Evolutionary conservation across 352 stramenopile species (phyloP), one percentile per base, ranked within the genome.

Genomic region (Phytophthora agathidicida): DNA sequence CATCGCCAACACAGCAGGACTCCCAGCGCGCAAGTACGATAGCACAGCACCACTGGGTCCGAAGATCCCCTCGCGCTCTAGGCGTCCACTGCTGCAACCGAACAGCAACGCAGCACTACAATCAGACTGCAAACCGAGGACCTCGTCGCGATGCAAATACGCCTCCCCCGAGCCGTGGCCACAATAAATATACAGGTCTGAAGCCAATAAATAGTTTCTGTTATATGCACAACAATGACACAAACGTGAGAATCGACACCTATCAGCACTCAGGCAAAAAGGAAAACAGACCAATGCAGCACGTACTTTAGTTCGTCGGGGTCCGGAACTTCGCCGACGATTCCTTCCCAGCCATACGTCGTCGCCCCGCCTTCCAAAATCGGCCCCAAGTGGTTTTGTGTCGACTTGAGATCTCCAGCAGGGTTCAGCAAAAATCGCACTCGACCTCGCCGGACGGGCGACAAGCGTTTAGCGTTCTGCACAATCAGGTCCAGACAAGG

Each of bases 131-230:
- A 89, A 60, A 17, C 71, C 47, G 2, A 83, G 59, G 30, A 98
- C 80, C 63, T 96, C 80, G 36, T 87, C 77, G 9, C 88, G 78
- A 59, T 92, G 86, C 39, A 98, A 91, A 50, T 93, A 97, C 35
- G 78, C 86, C 67, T 99, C 94, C 14, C 96, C 97, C 5, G 94
- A 96, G 30, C 97, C 97, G 68, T 99, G 97, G 17, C 97, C 97
- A 68, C 94, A 99, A 75, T 98, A 99, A 60, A 99, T 81, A 74
- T 98, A 97, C 26, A 99, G 47, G 33, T 98, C 91, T 1, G 78
- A 78, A 16, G 69, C 66, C 20, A 46, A 70, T 66, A 83, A 84
- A 73, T 65, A 80, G 10, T 71, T 49, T 52, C 77, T 88, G 31
- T 7, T 1, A 20, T 31, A 58, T 50, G 24, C 13, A 30, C n/a